Conservation (phyloP, 805 yeast genomes). For the Pichia californica region DNA sequence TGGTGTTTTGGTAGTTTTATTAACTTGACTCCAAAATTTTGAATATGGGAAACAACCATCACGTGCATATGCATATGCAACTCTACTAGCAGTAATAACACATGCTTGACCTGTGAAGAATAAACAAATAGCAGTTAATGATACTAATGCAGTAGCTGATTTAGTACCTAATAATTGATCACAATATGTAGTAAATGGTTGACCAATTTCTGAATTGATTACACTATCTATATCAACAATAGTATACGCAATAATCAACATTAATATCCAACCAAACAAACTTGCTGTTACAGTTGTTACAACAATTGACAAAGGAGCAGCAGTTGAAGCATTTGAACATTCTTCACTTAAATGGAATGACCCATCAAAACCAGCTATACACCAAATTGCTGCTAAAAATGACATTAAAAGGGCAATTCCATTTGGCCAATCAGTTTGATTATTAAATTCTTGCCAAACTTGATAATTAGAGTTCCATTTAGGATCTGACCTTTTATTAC, state of each 20-base stretch:
- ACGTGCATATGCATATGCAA: constrained; percentile 54
- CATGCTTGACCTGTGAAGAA: constrained; percentile 48
- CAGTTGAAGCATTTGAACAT: constrained; percentile 52
- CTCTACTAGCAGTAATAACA: constrained; percentile 58
- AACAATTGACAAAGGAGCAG: constrained; percentile 63
- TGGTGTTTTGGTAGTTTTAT: constrained; percentile 36
- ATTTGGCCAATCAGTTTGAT: constrained; percentile 48
- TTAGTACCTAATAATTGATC: constrained; percentile 40
- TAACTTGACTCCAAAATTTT: constrained; percentile 34
- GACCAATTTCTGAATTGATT: constrained; percentile 45
- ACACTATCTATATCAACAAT: constrained; percentile 42
- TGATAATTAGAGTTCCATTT: constrained; percentile 40
- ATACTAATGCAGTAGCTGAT: constrained; percentile 36
- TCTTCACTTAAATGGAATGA: constrained; percentile 70
- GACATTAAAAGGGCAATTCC: constrained; percentile 53
- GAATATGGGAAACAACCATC: constrained; percentile 45
- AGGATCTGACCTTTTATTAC: constrained; percentile 35
- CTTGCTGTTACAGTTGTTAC: constrained; percentile 51
- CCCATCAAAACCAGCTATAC: constrained; percentile 71
- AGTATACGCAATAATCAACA: constrained; percentile 54
- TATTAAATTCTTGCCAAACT: constrained; percentile 50
- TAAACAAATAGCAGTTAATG: constrained; percentile 36
- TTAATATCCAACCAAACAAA: constrained; percentile 45
- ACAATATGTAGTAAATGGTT: constrained; percentile 51
- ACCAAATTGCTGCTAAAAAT: constrained; percentile 55